Evolutionary conservation across 1,284 basidiomycete species (phyloP).

Genomic region (Ceratobasidium sp.): DNA sequence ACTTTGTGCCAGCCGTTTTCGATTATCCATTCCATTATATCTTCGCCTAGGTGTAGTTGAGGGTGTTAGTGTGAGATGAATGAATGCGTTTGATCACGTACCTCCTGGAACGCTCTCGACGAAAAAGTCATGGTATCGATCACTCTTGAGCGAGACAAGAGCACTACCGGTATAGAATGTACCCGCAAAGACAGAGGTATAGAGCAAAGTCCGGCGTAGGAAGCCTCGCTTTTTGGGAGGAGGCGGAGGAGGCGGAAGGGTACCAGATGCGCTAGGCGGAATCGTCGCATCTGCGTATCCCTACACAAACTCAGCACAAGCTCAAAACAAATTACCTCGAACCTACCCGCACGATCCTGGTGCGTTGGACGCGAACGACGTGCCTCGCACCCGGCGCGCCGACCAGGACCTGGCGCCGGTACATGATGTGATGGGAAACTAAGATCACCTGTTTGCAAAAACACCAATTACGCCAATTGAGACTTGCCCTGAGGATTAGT

Average conservation of each 20-base stretch:
- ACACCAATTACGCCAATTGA: constrained; percentile 7
- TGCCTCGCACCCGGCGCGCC: constrained; percentile 8
- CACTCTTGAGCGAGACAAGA: constrained; percentile 80
- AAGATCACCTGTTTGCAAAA: too few species aligned
- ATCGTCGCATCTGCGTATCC: constrained; percentile 33
- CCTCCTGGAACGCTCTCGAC: constrained; percentile 75
- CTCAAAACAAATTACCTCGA: background rate
- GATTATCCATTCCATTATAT: constrained; percentile 85
- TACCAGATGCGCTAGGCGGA: constrained; percentile 34
- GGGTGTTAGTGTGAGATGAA: constrained; percentile 25
- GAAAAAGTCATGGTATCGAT: constrained; percentile 85
- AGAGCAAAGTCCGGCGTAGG: constrained; percentile 70
- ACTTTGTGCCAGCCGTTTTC: constrained; percentile 77
- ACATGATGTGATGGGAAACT: constrained; percentile 38
- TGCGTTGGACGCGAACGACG: constrained; percentile 40
- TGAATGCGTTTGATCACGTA: constrained; percentile 12
- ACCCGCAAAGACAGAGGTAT: constrained; percentile 72
- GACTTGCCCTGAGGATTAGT: constrained; percentile 16
- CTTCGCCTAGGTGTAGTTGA: constrained; percentile 68
- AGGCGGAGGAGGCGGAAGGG: constrained; percentile 54
- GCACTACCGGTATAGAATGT: constrained; percentile 86
- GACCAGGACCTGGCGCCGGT: constrained; percentile 36
- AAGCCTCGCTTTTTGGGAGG: constrained; percentile 69
- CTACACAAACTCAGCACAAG: background rate
- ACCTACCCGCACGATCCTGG: constrained; percentile 10